Evolutionary conservation across 441 rosid genomes (phyloP), one percentile per base, ranked within the genome.

Genomic region (Metrosideros polymorpha): DNA sequence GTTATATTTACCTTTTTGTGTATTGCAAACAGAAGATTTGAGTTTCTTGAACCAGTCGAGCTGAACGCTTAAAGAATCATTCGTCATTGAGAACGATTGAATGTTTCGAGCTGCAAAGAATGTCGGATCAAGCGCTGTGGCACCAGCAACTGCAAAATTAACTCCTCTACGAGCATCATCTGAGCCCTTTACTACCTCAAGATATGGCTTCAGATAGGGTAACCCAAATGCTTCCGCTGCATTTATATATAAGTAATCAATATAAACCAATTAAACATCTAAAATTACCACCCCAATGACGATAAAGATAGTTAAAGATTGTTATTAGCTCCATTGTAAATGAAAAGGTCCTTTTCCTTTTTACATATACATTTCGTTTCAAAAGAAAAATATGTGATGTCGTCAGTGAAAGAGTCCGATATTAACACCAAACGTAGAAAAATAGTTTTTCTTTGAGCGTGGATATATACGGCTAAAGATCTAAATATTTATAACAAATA

Each of bases 21-120:
- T 4, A 18, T 13, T 63, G 85, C 97, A 93, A 85, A 95, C 89
- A 71, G 94, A 91, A 76, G 94, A 87, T 88, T 93, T 94, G 57
- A 93, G 71, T 82, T 92, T 91, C 90, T 88, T 92, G 94, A 95
- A 96, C 96, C 95, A 93, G 59, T 85, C 92, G 83, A 95, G 87
- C 89, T 93, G 98, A 82, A 90, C 86, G 83, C 5, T 30, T 30
- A 61, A 61, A 10, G 75, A 30, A 61, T 61, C 24, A 8, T 61
- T 7, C 75, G 12, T 61, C 75, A 35, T 15, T 61, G 32, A 30
- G 22, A 61, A 61, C 39, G 42, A 30, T 32, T 25, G 43, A 18
- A 63, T 39, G 10, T 63, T 22, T 19, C 3, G 76, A 18, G 76
- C 42, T 8, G 22, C 39, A 19, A 63, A 63, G 27, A 63, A 63